phyloP scores from a whole-genome alignment of 495 filamentous ascomycete genomes.

The Penicillium canescens region DNA sequence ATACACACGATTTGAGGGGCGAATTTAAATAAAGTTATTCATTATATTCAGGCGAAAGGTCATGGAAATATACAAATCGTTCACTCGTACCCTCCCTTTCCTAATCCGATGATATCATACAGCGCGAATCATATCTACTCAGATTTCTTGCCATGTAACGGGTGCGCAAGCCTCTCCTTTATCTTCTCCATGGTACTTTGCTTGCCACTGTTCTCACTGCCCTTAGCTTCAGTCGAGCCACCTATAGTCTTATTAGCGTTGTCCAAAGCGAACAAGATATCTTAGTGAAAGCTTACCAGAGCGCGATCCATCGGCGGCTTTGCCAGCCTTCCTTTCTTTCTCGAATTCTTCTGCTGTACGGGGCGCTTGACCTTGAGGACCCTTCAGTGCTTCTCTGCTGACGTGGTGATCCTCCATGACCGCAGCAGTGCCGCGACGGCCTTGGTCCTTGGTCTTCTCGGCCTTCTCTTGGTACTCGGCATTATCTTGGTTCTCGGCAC shows the following conservation, averaged over 20 bases:
- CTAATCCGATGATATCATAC: too few species aligned
- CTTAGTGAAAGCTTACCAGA: background rate
- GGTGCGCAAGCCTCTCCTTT: conserved; percentile 31
- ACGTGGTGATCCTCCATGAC: conserved; percentile 8
- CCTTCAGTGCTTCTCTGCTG: conserved; percentile 35
- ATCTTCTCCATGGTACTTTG: conserved; percentile 23
- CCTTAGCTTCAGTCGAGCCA: background rate
- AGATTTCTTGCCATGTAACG: too few species aligned
- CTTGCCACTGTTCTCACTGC: conserved; percentile 9
- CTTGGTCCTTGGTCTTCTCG: too few species aligned
- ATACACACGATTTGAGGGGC: too few species aligned
- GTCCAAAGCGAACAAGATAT: background rate
- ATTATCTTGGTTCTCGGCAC: too few species aligned
- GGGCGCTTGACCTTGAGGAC: conserved; percentile 27
- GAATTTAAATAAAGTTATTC: too few species aligned
- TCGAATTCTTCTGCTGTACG: conserved; percentile 28
- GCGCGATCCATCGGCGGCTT: background rate
- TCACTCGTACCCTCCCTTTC: too few species aligned
- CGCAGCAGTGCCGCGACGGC: too few species aligned
- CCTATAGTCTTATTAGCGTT: background rate
- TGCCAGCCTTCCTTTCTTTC: conserved; percentile 16
- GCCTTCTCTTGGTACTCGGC: too few species aligned
- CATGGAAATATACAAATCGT: too few species aligned
- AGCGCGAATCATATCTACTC: too few species aligned
- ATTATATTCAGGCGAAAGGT: too few species aligned